A percentile compares a stretch with the other conserved stretches of the same genome.
Evolutionary conservation across 371 early-diverging fungal genomes (phyloP).

Genomic region (Vairimorpha necatrix): DNA sequence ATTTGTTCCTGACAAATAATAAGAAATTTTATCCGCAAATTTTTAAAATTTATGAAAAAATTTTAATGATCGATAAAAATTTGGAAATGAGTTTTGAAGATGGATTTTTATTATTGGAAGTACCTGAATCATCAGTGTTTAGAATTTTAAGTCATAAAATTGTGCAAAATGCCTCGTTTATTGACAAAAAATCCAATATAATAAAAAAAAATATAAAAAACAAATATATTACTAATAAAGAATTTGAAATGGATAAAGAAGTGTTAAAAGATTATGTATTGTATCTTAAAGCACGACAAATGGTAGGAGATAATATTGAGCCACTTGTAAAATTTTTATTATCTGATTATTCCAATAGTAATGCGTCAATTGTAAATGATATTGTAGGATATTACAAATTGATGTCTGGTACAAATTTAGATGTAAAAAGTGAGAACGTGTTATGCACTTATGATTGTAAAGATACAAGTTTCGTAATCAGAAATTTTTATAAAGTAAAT

Average conservation of each 20-base stretch:
- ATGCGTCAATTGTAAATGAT: slow-evolving; percentile 30
- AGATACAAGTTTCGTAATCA: slow-evolving; percentile 35
- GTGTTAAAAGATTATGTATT: slow-evolving; percentile 16
- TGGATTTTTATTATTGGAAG: slow-evolving; percentile 22
- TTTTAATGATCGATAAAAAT: slow-evolving; percentile 39
- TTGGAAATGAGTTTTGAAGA: slow-evolving; percentile 30
- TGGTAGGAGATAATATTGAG: slow-evolving; percentile 41
- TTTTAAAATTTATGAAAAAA: slow-evolving; percentile 40
- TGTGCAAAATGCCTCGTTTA: slow-evolving; percentile 14
- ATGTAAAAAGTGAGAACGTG: background rate
- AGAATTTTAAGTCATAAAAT: slow-evolving; percentile 17
- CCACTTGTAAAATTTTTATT: slow-evolving; percentile 37
- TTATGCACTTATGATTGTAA: slow-evolving; percentile 37
- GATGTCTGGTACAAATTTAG: slow-evolving; percentile 6
- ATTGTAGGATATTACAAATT: slow-evolving; percentile 50
- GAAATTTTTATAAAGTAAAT: slow-evolving; percentile 18
- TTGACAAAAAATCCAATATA: background rate
- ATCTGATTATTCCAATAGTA: slow-evolving; percentile 20
- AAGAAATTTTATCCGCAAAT: background rate
- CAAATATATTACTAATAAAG: slow-evolving; percentile 32
- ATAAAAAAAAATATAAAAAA: background rate
- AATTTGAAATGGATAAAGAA: slow-evolving; percentile 15
- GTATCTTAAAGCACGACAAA: slow-evolving; percentile 50
- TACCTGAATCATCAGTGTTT: slow-evolving; percentile 15
- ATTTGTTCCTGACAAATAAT: slow-evolving; percentile 33